Conservation (phyloP, 164 flowering plant genomes). For the Sextonia rubra region DNA sequence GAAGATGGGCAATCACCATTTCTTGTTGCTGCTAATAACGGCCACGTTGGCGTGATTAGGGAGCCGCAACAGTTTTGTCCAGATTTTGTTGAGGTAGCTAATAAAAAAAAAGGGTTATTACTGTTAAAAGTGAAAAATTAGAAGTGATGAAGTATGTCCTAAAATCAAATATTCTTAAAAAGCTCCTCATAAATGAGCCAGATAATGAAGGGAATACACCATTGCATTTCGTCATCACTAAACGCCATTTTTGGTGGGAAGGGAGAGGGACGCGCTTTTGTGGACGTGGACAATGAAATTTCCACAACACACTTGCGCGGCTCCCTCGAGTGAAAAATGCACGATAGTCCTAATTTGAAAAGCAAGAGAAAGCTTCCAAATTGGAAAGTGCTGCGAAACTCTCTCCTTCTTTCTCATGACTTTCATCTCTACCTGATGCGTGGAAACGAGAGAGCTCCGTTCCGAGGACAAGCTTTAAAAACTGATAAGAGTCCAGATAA, state of each 20-base stretch:
- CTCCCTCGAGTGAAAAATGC: too few relatives aligned
- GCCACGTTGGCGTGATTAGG: background rate
- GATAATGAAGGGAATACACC: slow-evolving; percentile 17
- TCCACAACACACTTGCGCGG: too few relatives aligned
- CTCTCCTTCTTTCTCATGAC: too few relatives aligned
- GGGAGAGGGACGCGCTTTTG: too few relatives aligned
- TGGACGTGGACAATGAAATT: too few relatives aligned
- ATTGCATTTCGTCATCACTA: slow-evolving; percentile 16
- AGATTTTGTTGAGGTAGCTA: background rate
- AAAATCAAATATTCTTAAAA: background rate
- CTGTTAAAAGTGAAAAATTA: background rate
- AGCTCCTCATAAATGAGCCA: slow-evolving; percentile 1
- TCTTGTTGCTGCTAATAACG: slow-evolving; percentile 4
- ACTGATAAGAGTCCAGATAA: too few relatives aligned
- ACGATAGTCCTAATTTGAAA: too few relatives aligned
- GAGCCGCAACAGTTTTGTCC: background rate
- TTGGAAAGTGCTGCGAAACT: too few relatives aligned
- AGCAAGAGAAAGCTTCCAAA: too few relatives aligned
- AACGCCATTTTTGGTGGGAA: background rate
- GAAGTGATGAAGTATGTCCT: background rate
- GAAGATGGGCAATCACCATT: slow-evolving; percentile 3
- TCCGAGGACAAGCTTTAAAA: too few relatives aligned
- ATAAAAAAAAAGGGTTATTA: background rate
- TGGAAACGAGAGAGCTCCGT: too few relatives aligned
- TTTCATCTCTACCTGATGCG: too few relatives aligned